These are phyloP conservation scores for Backusella tuberculispora DNA, from an alignment of 192 early-diverging fungal genomes.

Conservation along the genomic window DNA sequence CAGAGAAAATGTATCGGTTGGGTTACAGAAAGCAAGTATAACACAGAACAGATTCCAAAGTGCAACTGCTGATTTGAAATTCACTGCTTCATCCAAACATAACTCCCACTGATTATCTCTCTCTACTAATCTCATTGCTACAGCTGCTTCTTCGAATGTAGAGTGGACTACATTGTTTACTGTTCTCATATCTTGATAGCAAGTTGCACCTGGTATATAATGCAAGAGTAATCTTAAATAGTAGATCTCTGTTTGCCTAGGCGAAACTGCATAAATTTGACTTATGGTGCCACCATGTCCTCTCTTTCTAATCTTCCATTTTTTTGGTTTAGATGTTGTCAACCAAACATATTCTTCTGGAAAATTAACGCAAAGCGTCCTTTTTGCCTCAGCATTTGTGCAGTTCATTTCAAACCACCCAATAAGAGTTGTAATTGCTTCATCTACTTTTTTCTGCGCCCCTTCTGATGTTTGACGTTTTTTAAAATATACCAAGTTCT, in stretches of 20 bases:
- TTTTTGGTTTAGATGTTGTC: neutral
- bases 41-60: neutral
- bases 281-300: neutral
- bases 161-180: neutral
- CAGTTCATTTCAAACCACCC: neutral
- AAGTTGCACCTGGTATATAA: neutral
- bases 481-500: slow-evolving; percentile 17
- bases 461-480: neutral
- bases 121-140: neutral
- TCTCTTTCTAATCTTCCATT: neutral
- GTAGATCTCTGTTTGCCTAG: neutral
- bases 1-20: neutral
- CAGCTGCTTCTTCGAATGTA: neutral
- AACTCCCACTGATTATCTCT: slow-evolving; percentile 3
- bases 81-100: neutral
- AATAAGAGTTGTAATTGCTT: slow-evolving; percentile 12
- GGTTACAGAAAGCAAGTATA: neutral
- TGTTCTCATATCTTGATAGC: neutral
- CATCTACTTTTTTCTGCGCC: neutral
- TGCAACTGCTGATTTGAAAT: neutral
- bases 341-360: neutral
- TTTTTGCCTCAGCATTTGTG: neutral
- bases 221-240: neutral
- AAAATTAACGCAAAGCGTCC: neutral
- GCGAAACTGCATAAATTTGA: neutral